These are phyloP conservation scores for Chrysophaeum taylorii DNA, from an alignment of 352 stramenopile species.

Conservation along the genomic window DNA sequence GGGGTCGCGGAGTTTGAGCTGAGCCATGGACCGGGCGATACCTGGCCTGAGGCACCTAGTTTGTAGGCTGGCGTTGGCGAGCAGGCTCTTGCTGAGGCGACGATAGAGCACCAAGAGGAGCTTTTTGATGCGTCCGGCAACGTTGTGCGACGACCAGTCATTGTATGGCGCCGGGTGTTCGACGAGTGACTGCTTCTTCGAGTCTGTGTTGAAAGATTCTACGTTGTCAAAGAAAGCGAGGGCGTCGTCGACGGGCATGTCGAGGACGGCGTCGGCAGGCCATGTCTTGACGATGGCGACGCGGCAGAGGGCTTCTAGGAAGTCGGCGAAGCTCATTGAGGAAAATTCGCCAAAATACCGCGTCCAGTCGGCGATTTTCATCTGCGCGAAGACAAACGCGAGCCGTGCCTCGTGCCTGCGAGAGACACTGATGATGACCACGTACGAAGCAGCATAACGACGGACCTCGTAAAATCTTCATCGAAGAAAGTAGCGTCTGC, in stretches of 20 bases:
- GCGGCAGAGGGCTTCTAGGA: background rate
- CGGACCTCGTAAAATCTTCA: background rate
- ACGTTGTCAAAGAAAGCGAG: background rate
- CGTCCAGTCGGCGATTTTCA: background rate
- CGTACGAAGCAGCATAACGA: too few relatives aligned
- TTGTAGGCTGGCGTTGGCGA: background rate
- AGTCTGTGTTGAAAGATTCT: background rate
- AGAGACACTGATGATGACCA: too few relatives aligned
- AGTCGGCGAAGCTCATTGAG: background rate
- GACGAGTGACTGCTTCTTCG: too few relatives aligned
- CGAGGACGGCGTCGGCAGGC: background rate
- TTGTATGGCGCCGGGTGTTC: background rate
- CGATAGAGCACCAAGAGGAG: background rate
- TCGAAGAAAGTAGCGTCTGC: background rate
- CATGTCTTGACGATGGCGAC: constrained; percentile 1
- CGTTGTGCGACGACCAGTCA: background rate
- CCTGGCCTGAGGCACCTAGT: background rate
- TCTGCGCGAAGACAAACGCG: background rate
- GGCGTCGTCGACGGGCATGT: background rate
- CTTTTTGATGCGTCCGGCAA: background rate
- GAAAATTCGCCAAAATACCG: background rate
- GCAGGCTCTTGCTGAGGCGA: background rate
- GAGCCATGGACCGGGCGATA: background rate
- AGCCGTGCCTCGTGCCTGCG: background rate
- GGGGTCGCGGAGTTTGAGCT: too few relatives aligned